Base-by-base conservation (phyloP, 441 rosid genomes). In the Populus trichocarpa region DNA sequence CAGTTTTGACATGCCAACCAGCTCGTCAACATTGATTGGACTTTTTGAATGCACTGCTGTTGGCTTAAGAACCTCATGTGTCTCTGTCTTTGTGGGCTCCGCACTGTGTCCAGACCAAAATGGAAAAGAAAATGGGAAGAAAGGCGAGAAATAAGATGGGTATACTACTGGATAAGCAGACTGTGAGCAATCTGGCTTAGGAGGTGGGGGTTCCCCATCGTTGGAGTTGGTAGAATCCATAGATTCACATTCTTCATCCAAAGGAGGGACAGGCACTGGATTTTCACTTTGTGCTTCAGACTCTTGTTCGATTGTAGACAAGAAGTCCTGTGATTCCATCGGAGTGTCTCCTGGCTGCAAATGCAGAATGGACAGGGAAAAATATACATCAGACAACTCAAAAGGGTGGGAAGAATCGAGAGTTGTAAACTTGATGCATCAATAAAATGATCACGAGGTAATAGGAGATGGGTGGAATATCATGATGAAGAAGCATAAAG, bases 171-270 rank as follows among this genome's bases (percentile, higher is more conserved):
- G 98, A 83, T 87, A 83, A 83, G 82, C 78, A 70, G 93, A 65
- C 71, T 83, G 92, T 8, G 80, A 75, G 77, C 68, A 77, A 70
- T 91, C 94, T 2, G 80, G 81, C 73, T 81, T 85, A 12, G 88
- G 73, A 73, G 86, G 88, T 6, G 73, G 74, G 33, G 89, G 78
- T 61, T 93, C 98, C 65, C 86, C 90, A 0, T 82, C 88, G 9
- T 91, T 91, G 16, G 96, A 91, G 89, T 90, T 90, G 78, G 91
- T 87, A n/a, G 98, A 95, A 81, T 95, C 96, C 99, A 95, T 95
- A 22, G 99, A 93, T 82, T 92, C 95, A 64, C 90, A 87, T 86
- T 90, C 96, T 82, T 91, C 96, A n/a, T 92, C 94, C 85, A 91
- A 66, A 78, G 86, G 89, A 69, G 86, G 88, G 69, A 25, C 81